phyloP scores from a whole-genome alignment of 176 grass and related monocot genomes.

The Triticum timopheevii region DNA sequence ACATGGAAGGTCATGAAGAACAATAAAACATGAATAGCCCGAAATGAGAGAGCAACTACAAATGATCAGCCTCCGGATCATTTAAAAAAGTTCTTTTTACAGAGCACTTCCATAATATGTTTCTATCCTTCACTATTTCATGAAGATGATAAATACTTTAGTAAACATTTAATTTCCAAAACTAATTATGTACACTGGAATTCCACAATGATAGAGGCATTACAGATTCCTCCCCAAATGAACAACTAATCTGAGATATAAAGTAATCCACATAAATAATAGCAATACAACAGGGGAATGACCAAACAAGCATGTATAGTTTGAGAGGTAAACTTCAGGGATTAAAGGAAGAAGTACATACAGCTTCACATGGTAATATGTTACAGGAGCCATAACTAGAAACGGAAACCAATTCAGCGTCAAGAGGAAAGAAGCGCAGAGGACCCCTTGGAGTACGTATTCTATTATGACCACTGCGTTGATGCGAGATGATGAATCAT shows the following conservation, averaged over 20 bases:
- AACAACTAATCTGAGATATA: neutral
- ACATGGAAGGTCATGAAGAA: neutral
- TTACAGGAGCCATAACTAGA: slow-evolving; percentile 74
- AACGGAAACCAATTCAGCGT: slow-evolving; percentile 86
- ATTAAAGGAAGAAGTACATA: slow-evolving; percentile 41
- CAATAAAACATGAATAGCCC: neutral
- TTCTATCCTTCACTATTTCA: neutral
- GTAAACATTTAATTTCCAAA: neutral
- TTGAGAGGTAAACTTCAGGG: slow-evolving; percentile 12
- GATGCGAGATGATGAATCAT: slow-evolving; percentile 84
- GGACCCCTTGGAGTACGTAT: slow-evolving; percentile 59
- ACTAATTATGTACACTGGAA: neutral
- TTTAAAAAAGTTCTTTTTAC: neutral
- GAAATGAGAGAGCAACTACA: neutral
- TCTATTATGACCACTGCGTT: slow-evolving; percentile 78
- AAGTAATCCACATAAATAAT: slow-evolving; percentile 3
- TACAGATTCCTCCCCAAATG: neutral
- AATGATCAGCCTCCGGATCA: neutral
- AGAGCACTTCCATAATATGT: neutral
- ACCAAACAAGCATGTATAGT: neutral
- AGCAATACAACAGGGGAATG: neutral
- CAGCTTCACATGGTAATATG: slow-evolving; percentile 90
- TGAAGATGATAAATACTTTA: neutral
- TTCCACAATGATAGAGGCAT: neutral
- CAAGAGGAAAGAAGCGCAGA: slow-evolving; percentile 73